Percentiles rank a stretch among this genome's conserved stretches.
Evolutionary conservation across 2,329 filamentous ascomycete species (phyloP).

Genomic region (Nigrograna mackinnonii): DNA sequence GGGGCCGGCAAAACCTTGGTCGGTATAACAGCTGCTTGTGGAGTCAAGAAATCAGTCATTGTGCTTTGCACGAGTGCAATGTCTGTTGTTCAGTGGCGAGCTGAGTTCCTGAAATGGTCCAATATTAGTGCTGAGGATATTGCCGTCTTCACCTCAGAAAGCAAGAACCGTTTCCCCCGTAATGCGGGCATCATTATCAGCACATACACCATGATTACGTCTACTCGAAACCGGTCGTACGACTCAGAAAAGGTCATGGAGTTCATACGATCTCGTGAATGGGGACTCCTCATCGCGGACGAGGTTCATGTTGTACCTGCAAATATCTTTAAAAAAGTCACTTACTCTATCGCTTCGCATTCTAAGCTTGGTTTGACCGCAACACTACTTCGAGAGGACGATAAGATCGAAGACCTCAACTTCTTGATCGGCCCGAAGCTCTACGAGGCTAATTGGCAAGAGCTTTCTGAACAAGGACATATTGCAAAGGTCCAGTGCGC

Average conservation of each 20-base stretch:
- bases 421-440: constrained; percentile 97
- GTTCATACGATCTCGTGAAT: constrained; percentile 85
- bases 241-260: constrained; percentile 98
- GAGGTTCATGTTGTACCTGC: constrained; percentile 98
- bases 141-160: constrained; percentile 91
- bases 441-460: constrained; percentile 99
- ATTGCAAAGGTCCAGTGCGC: constrained; percentile 97
- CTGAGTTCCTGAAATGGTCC: constrained; percentile 99
- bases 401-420: constrained; percentile 97
- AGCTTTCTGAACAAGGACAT: constrained; percentile 93
- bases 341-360: constrained; percentile 89
- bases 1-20: constrained; percentile 97
- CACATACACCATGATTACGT: constrained; percentile 98
- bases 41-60: constrained; percentile 94
- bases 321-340: constrained; percentile 94
- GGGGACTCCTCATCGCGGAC: constrained; percentile 95
- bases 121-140: constrained; percentile 95
- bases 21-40: constrained; percentile 97
- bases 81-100: constrained; percentile 95
- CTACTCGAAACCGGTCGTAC: constrained; percentile 82
- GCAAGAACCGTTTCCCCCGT: constrained; percentile 82
- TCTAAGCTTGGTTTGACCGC: constrained; percentile 94
- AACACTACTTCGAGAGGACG: constrained; percentile 91
- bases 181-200: constrained; percentile 96
- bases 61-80: constrained; percentile 96